These are phyloP conservation scores for Teratosphaeria destructans DNA, from an alignment of 2,329 filamentous ascomycete species.

Conservation along the genomic window DNA sequence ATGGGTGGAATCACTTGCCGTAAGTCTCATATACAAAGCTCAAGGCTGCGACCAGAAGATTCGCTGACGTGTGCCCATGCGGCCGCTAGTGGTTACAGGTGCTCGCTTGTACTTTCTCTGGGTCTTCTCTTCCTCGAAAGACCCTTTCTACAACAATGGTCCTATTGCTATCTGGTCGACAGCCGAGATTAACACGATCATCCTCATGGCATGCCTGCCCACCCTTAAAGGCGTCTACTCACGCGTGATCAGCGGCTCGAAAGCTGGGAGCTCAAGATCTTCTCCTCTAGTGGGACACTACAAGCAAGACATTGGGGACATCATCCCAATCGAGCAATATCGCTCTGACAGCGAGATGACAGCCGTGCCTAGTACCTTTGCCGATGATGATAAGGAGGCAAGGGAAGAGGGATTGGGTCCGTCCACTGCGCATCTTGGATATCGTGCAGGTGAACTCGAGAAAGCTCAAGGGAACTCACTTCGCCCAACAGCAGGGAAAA, in stretches of 20 bases:
- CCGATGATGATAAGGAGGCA: background rate
- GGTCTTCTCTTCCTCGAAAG: slow-evolving; percentile 13
- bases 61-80: slow-evolving; percentile 13
- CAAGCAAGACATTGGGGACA: background rate
- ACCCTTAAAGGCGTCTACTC: slow-evolving; percentile 23
- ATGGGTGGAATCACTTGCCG: slow-evolving; percentile 15
- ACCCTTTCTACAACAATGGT: slow-evolving; percentile 23
- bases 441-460: background rate
- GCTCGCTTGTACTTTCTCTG: slow-evolving; percentile 21
- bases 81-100: slow-evolving; percentile 22
- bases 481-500: background rate
- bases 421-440: background rate
- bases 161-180: slow-evolving; percentile 25
- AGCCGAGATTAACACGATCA: slow-evolving; percentile 27
- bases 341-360: background rate
- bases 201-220: slow-evolving; percentile 28
- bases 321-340: background rate
- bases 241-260: background rate
- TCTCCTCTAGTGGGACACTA: background rate
- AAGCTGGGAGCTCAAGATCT: background rate
- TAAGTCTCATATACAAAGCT: slow-evolving; percentile 3
- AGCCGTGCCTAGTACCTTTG: background rate
- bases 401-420: background rate
- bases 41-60: background rate
- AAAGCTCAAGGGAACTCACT: background rate